Evolutionary conservation across 805 yeast species (phyloP), one percentile per base, ranked within the genome.

Genomic region (Starmerella davenportii): DNA sequence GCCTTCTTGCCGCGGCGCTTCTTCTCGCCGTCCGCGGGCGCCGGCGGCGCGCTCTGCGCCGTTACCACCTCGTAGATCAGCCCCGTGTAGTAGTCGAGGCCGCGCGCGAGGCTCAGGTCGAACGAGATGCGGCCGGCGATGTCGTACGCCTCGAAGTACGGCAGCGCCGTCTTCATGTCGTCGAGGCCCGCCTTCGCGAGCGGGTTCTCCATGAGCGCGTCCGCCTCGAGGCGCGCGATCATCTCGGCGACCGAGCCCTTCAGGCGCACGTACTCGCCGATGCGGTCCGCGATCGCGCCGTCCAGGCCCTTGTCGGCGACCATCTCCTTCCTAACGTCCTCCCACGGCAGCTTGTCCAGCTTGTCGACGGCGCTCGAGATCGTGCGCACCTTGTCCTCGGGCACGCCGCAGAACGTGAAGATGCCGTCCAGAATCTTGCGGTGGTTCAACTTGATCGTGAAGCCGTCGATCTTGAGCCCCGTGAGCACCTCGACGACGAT

Each of bases 41-140:
- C 11, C 40, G 96, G 96, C 18, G 98, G 94, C n/a, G 95, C 95
- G 34, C 94, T 80, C 35, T 84, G 94, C 15, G 76, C 68, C 14
- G 96, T 90, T 35, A 90, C 96, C 37, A 90, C 94, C 61, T 90
- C 98, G 61, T 84, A 90, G 48, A 90, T 90, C 47, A 90, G 69
- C 29, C 98, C 98, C 13, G 98, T 90, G 64, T 90, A 90, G 62
- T 90, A 90, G 61, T 90, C 98, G 52, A 90, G 70, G 36, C 98
- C 98, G 67, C 98, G 76, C 31, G 98, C 98, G 48, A 90, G 66
- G 3, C 96, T 85, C 60, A 90, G 68, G 60, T 90, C 98, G 50
- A 90, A 87, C 43, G 82, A 66, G 59, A 60, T 70, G 13, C 65
- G 46, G 38, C 68, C 68, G 17, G 46, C 43, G 45, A 82, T 74